These are phyloP conservation scores for Venturia pyrina DNA, from an alignment of 2,329 filamentous ascomycete species.

Conservation along the genomic window DNA sequence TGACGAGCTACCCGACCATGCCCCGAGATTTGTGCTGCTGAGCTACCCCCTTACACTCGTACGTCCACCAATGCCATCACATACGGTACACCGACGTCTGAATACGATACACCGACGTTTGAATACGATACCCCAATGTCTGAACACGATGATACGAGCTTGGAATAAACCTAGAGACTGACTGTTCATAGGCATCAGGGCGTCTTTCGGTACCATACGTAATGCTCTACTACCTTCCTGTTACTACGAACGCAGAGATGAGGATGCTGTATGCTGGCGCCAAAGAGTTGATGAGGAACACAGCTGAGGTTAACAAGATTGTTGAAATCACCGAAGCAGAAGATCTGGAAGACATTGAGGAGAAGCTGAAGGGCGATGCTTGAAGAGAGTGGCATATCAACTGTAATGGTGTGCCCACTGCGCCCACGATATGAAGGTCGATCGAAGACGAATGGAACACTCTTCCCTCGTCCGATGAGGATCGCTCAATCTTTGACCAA, in stretches of 20 bases:
- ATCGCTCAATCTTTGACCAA: not conserved
- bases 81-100: not conserved
- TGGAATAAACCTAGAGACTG: not conserved
- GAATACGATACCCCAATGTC: not conserved
- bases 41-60: conserved; percentile 87
- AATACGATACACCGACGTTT: not conserved
- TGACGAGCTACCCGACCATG: conserved; percentile 86
- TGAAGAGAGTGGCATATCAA: not conserved
- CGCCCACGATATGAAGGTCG: not conserved
- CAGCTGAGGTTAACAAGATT: conserved; percentile 77
- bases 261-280: conserved; percentile 94
- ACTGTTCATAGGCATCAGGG: conserved; percentile 55
- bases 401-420: not conserved
- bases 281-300: conserved; percentile 91
- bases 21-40: conserved; percentile 79
- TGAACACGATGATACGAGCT: not conserved
- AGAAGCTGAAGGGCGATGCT: conserved; percentile 12
- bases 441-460: not conserved
- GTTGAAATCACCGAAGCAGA: conserved; percentile 55
- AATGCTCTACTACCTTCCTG: conserved; percentile 86
- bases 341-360: conserved; percentile 16
- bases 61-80: conserved; percentile 21
- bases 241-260: conserved; percentile 76
- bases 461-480: not conserved
- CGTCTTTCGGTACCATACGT: conserved; percentile 86